These are phyloP conservation scores for Xylaria castorea DNA, from an alignment of 495 filamentous ascomycete genomes.

Conservation along the genomic window DNA sequence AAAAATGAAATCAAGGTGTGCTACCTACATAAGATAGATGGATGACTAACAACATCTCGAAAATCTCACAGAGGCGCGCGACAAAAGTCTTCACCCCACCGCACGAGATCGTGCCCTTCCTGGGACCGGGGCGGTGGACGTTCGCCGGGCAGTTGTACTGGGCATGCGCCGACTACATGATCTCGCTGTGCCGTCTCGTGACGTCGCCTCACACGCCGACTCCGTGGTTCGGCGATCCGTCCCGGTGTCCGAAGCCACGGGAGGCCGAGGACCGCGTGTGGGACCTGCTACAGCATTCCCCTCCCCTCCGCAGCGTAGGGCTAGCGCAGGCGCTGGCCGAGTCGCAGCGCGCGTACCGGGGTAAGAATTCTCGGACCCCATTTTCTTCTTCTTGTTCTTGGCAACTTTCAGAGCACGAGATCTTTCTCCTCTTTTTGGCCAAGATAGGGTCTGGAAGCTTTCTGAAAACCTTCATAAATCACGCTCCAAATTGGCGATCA, in stretches of 20 bases:
- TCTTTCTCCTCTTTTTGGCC: too few relatives aligned
- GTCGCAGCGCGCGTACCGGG: slow-evolving; percentile 28
- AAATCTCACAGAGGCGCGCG: slow-evolving; percentile 11
- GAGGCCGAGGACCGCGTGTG: slow-evolving; percentile 30
- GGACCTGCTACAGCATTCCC: slow-evolving; percentile 32
- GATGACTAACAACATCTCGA: background rate
- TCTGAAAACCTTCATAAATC: too few relatives aligned
- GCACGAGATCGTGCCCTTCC: slow-evolving; percentile 31
- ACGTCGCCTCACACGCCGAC: slow-evolving; percentile 6
- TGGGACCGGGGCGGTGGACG: slow-evolving; percentile 29
- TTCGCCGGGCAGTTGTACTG: slow-evolving; percentile 36
- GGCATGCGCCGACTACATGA: slow-evolving; percentile 28
- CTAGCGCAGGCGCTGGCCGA: slow-evolving; percentile 34
- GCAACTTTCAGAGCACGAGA: too few relatives aligned
- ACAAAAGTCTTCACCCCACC: slow-evolving; percentile 28
- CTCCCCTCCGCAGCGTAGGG: slow-evolving; percentile 23
- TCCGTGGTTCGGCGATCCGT: background rate
- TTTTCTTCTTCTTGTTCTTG: too few relatives aligned
- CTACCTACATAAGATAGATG: background rate
- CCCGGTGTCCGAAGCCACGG: background rate
- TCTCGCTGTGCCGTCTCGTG: slow-evolving; percentile 24
- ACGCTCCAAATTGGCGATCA: too few relatives aligned
- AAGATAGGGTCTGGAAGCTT: too few relatives aligned
- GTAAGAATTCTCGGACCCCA: too few relatives aligned
- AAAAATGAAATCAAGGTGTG: background rate